phyloP scores from a whole-genome alignment of 371 early-diverging fungal species.

The Circinella umbellata region DNA sequence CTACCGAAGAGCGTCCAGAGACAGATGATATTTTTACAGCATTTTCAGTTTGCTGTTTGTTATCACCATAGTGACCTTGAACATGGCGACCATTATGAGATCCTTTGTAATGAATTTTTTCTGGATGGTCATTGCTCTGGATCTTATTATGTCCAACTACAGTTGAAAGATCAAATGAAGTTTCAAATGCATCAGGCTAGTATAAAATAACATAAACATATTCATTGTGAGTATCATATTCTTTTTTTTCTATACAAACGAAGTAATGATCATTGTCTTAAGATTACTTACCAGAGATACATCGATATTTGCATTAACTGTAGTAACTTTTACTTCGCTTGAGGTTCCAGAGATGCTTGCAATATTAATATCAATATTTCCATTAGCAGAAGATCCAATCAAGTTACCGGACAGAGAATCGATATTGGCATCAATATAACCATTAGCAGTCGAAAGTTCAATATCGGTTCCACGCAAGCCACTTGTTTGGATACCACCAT shows the following conservation, averaged over 20 bases:
- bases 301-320: conserved; percentile 3
- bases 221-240: no score
- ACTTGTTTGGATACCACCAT: neutral
- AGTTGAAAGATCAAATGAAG: neutral
- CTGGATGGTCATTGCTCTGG: neutral
- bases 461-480: neutral
- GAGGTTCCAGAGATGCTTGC: neutral
- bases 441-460: neutral
- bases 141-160: neutral
- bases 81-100: neutral
- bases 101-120: conserved; percentile 7
- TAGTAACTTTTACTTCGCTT: neutral
- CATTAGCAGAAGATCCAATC: neutral
- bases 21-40: neutral
- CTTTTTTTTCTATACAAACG: no score
- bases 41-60: neutral
- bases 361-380: neutral
- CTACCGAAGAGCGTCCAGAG: neutral
- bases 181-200: conserved; percentile 3
- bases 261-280: no score
- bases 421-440: neutral
- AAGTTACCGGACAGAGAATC: no score
- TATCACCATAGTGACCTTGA: conserved; percentile 6
- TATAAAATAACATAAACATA: neutral
- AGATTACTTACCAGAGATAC: neutral